Percentiles rank a stretch among this genome's conserved stretches.
Evolutionary conservation across 2,329 filamentous ascomycete genomes (phyloP).

Genomic region (Botrytis pseudocinerea): DNA sequence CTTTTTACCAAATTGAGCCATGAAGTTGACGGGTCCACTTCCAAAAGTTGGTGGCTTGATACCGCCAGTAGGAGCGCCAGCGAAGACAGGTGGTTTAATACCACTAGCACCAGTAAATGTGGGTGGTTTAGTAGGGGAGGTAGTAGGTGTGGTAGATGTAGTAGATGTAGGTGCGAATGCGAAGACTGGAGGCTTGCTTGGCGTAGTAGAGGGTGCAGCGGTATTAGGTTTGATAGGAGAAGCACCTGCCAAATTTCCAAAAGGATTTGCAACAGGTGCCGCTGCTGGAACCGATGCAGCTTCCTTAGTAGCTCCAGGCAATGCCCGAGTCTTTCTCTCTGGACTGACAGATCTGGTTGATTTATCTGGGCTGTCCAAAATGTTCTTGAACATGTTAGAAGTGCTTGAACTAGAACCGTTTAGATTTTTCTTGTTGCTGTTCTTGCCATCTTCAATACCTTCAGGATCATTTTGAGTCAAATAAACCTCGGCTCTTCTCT

Average conservation of each 20-base stretch:
- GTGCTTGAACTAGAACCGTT: slow-evolving; percentile 38
- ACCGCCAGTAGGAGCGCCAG: slow-evolving; percentile 15
- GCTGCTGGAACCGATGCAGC: slow-evolving; percentile 24
- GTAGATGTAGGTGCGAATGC: slow-evolving; percentile 4
- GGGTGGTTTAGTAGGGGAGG: slow-evolving; percentile 26
- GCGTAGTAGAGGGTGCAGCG: slow-evolving; percentile 10
- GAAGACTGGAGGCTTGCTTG: slow-evolving; percentile 10
- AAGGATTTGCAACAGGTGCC: slow-evolving; percentile 37
- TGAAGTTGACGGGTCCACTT: slow-evolving; percentile 30
- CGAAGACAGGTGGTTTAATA: slow-evolving; percentile 17
- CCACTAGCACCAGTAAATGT: slow-evolving; percentile 6
- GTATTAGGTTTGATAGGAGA: slow-evolving; percentile 25
- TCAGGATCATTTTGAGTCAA: slow-evolving; percentile 36
- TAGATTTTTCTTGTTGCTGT: slow-evolving; percentile 29
- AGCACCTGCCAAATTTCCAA: slow-evolving; percentile 33
- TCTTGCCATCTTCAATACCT: slow-evolving; percentile 28
- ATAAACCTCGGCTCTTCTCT: slow-evolving; percentile 40
- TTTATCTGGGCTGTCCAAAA: slow-evolving; percentile 36
- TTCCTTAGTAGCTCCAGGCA: slow-evolving; percentile 19
- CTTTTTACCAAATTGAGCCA: slow-evolving; percentile 35
- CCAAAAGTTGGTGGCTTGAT: slow-evolving; percentile 36
- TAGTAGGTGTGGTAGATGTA: slow-evolving; percentile 14
- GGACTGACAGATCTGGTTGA: slow-evolving; percentile 26
- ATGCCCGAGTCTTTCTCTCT: slow-evolving; percentile 30
- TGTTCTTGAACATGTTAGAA: slow-evolving; percentile 39